A percentile compares a stretch with the other conserved stretches of the same genome.
phyloP scores from a whole-genome alignment of 208 protist species.

The Wallacemonas sp. region DNA sequence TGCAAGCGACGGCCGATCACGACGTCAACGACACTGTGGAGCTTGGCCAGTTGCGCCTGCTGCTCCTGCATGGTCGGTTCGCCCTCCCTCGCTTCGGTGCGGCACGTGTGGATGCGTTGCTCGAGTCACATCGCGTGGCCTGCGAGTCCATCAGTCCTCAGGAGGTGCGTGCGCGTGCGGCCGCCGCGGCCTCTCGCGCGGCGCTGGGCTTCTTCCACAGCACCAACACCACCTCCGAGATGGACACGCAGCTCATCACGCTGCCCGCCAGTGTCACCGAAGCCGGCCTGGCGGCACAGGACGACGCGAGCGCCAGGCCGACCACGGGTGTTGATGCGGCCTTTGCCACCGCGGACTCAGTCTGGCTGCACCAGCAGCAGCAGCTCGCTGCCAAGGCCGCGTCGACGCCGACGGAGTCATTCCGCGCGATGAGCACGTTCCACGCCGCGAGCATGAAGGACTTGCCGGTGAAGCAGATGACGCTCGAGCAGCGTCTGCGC shows the following conservation, averaged over 20 bases:
- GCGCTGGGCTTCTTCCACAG: conserved; percentile 30
- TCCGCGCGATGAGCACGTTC: conserved; percentile 40
- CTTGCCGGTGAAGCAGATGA: conserved; percentile 64
- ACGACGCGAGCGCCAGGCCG: not conserved
- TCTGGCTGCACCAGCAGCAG: conserved; percentile 47
- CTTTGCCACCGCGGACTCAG: conserved; percentile 46
- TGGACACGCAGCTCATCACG: conserved; percentile 12
- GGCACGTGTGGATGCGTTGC: not conserved
- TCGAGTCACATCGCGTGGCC: conserved; percentile 12
- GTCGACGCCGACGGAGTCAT: conserved; percentile 55
- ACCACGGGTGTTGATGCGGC: conserved; percentile 27
- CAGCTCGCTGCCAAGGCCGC: conserved; percentile 54
- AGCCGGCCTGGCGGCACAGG: not conserved
- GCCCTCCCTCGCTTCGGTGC: conserved; percentile 61
- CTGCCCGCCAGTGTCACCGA: not conserved
- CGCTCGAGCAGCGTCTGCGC: conserved; percentile 76
- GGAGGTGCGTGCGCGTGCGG: not conserved
- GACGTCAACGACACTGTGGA: not conserved
- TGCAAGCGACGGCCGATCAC: conserved; percentile 12
- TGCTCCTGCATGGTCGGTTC: conserved; percentile 72
- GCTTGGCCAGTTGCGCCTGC: conserved; percentile 25
- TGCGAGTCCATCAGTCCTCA: conserved; percentile 18
- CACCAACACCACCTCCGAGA: conserved; percentile 3
- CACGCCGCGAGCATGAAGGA: conserved; percentile 74
- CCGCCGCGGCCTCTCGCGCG: conserved; percentile 11